A percentile compares a stretch with the other conserved stretches of the same genome.
phyloP scores from a whole-genome alignment of 805 yeast genomes.

The Lachancea fermentati region DNA sequence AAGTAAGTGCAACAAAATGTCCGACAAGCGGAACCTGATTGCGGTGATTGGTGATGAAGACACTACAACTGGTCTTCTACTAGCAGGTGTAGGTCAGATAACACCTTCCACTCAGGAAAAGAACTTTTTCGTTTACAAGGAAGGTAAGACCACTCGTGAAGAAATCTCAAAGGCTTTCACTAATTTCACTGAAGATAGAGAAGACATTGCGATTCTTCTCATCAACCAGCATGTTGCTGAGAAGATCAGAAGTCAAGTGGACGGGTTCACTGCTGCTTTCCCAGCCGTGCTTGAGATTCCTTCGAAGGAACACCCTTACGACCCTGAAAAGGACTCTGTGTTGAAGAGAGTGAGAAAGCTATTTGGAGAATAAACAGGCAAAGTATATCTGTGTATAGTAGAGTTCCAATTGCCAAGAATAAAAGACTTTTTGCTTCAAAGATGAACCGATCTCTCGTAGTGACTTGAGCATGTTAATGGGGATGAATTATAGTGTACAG shows the following conservation, averaged over 20 bases:
- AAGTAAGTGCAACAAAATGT: conserved; percentile 11
- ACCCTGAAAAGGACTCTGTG: conserved; percentile 96
- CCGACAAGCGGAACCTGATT: conserved; percentile 65
- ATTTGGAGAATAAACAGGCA: conserved; percentile 68
- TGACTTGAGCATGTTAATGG: background rate
- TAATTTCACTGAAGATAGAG: conserved; percentile 63
- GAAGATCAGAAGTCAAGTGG: conserved; percentile 74
- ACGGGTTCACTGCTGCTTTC: conserved; percentile 80
- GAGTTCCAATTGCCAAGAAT: background rate
- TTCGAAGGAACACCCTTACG: conserved; percentile 96
- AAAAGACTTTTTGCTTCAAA: background rate
- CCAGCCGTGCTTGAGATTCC: conserved; percentile 97
- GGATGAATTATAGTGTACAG: conserved; percentile 1
- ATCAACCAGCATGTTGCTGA: conserved; percentile 96
- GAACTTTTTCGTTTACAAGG: conserved; percentile 76
- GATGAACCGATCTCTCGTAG: background rate
- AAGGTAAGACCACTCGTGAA: conserved; percentile 70
- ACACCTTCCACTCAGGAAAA: conserved; percentile 44
- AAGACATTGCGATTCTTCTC: conserved; percentile 87
- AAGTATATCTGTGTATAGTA: background rate
- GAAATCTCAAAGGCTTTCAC: conserved; percentile 72
- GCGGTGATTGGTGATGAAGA: conserved; percentile 98
- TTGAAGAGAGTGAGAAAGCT: conserved; percentile 89
- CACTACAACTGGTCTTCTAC: conserved; percentile 88
- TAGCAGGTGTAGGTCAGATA: conserved; percentile 94